Conservation (phyloP, 768 basidiomycete species). For the Tulasnella sp. region DNA sequence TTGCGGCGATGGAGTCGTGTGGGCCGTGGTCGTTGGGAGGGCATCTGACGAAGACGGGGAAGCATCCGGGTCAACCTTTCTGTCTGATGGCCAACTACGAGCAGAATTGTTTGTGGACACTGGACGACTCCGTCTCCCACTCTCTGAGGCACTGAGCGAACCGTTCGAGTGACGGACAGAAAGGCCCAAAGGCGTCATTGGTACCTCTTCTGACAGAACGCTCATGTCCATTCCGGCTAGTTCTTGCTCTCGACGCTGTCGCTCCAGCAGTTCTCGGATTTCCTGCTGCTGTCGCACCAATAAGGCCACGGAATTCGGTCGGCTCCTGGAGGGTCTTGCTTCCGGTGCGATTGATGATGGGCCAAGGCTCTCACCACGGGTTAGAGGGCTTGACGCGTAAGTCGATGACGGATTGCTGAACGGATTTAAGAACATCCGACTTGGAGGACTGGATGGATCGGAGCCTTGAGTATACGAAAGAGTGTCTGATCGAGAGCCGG, state of each 20-base stretch:
- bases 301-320: constrained; percentile 21
- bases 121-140: neutral
- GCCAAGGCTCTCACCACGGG: neutral
- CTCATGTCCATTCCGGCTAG: neutral
- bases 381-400: neutral
- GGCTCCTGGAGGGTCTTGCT: neutral
- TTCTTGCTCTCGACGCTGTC: constrained; percentile 6
- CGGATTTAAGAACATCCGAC: neutral
- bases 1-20: neutral
- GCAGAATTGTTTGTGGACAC: neutral
- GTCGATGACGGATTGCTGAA: constrained; percentile 1
- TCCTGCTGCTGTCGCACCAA: constrained; percentile 18
- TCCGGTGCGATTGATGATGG: neutral
- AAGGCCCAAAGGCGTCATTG: neutral
- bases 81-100: constrained; percentile 14
- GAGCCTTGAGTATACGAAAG: constrained; percentile 4
- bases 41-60: neutral
- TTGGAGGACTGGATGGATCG: neutral
- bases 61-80: neutral
- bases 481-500: neutral
- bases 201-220: neutral
- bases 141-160: constrained; percentile 1
- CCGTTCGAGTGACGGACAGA: neutral
- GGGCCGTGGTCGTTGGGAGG: neutral
- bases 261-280: constrained; percentile 11